Evolutionary conservation across 495 filamentous ascomycete species (phyloP).

Genomic region (Chaetomium tenue): DNA sequence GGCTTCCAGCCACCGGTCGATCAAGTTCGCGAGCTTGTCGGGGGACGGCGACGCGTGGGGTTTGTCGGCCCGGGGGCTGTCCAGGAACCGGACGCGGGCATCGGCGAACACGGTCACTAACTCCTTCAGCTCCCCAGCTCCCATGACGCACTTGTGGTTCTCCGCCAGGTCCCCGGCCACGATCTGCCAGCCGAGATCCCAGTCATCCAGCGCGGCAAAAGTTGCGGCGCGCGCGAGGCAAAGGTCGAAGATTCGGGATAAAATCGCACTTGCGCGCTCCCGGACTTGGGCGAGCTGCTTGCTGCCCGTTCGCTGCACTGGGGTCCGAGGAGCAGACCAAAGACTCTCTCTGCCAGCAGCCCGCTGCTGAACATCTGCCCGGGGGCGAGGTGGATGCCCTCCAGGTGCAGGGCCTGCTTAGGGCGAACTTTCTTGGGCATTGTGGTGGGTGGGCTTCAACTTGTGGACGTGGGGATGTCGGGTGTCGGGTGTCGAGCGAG

Average conservation of each 20-base stretch:
- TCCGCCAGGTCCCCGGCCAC: neutral
- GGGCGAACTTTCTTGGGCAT: neutral
- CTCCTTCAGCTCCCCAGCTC: neutral
- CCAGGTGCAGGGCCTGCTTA: neutral
- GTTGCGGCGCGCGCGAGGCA: neutral
- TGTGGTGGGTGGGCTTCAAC: neutral
- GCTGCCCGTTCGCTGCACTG: neutral
- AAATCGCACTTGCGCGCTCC: neutral
- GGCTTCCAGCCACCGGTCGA: constrained; percentile 2
- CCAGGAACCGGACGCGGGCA: neutral
- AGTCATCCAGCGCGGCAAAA: neutral
- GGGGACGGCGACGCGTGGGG: neutral
- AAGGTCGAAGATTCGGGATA: neutral
- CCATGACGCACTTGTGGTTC: neutral
- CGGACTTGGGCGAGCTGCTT: neutral
- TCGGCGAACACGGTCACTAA: neutral
- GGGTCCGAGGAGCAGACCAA: neutral
- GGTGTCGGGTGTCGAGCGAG: no score
- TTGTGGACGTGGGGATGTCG: no score
- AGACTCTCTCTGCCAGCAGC: neutral
- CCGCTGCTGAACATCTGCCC: neutral
- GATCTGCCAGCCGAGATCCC: neutral
- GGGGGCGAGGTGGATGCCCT: neutral
- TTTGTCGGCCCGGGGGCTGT: neutral
- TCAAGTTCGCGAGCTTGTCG: neutral